Percentiles rank a stretch among this genome's conserved stretches.
phyloP scores from a whole-genome alignment of 83 land plant species.

The Picea mariana region DNA sequence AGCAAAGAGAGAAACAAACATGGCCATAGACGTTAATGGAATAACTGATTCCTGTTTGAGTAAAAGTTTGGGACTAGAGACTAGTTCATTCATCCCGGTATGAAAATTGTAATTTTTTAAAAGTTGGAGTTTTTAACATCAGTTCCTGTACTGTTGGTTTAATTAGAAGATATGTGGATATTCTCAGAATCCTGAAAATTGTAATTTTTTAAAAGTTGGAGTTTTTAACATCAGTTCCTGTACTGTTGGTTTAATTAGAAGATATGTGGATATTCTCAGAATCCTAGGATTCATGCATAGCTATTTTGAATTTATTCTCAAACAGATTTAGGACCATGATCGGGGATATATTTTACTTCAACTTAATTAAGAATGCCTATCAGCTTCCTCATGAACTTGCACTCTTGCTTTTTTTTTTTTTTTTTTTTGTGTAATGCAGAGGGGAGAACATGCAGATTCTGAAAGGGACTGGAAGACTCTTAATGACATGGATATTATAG shows the following conservation, averaged over 20 bases:
- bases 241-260: background rate
- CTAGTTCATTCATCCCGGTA: background rate
- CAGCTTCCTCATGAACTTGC: background rate
- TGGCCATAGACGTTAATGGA: background rate
- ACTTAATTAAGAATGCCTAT: background rate
- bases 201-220: background rate
- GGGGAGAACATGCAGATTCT: background rate
- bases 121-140: background rate
- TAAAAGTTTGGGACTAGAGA: background rate
- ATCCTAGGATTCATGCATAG: too few species aligned
- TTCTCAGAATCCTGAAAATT: background rate
- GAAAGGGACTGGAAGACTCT: constrained; percentile 15
- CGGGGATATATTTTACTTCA: background rate
- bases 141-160: background rate
- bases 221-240: background rate
- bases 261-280: background rate
- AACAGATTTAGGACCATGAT: background rate
- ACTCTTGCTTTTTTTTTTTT: too few species aligned
- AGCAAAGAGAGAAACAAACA: background rate
- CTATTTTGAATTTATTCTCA: too few species aligned
- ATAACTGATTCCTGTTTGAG: background rate
- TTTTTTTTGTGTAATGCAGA: background rate
- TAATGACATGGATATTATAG: constrained; percentile 33
- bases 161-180: background rate
- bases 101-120: background rate